These are phyloP conservation scores for Aspergillus diversus DNA, from an alignment of 495 filamentous ascomycete species.

Conservation along the genomic window DNA sequence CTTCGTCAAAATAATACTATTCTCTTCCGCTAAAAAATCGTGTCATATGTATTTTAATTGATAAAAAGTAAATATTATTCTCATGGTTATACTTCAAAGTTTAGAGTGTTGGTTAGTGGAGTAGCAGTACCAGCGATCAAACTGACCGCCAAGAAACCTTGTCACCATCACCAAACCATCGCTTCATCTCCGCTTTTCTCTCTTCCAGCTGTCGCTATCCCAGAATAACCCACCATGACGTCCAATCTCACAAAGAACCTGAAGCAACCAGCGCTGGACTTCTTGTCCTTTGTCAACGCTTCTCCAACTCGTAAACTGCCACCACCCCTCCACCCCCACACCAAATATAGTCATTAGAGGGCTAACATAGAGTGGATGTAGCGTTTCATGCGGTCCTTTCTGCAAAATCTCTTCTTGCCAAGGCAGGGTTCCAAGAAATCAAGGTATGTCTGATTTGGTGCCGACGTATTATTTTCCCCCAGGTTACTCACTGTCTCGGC, in stretches of 20 bases:
- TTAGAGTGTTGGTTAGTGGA: no score
- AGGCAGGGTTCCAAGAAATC: slow-evolving; percentile 85
- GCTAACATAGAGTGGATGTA: slow-evolving; percentile 43
- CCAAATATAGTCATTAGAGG: slow-evolving; percentile 1
- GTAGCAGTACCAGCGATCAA: not conserved
- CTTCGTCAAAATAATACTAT: no score
- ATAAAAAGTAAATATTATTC: no score
- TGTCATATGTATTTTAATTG: no score
- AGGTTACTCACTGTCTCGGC: slow-evolving; percentile 14
- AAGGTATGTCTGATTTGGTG: slow-evolving; percentile 49
- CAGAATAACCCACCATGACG: slow-evolving; percentile 54
- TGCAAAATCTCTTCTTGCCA: slow-evolving; percentile 70
- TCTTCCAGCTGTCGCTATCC: slow-evolving; percentile 18
- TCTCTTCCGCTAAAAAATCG: no score
- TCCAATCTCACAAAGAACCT: slow-evolving; percentile 49
- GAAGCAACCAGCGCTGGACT: slow-evolving; percentile 72
- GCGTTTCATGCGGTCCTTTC: slow-evolving; percentile 93
- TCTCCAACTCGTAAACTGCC: slow-evolving; percentile 85
- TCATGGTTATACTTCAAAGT: no score
- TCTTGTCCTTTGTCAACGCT: slow-evolving; percentile 90
- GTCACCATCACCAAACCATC: slow-evolving; percentile 5
- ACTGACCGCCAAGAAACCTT: slow-evolving; percentile 23
- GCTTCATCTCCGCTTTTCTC: slow-evolving; percentile 16
- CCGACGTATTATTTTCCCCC: not conserved
- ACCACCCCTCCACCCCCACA: slow-evolving; percentile 5